Conservation (phyloP, 73 alveolate species). For the Diophrys sp. region DNA sequence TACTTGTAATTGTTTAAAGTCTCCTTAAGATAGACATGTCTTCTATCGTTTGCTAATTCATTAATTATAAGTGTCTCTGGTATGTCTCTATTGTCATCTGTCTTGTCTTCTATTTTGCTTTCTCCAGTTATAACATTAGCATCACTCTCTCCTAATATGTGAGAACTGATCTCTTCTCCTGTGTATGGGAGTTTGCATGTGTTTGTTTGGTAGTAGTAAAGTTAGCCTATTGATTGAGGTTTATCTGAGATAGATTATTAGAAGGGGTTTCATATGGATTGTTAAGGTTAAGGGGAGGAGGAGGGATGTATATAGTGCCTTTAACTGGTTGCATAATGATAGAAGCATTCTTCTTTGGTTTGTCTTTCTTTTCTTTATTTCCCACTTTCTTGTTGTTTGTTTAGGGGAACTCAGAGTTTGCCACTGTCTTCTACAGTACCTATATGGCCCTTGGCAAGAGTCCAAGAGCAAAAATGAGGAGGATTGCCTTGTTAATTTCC, state of each 20-base stretch:
- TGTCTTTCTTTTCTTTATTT: neutral
- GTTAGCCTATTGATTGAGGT: neutral
- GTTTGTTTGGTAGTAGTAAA: neutral
- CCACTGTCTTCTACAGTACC: no score
- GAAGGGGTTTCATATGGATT: neutral
- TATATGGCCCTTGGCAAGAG: no score
- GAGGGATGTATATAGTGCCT: neutral
- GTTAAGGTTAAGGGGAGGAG: neutral
- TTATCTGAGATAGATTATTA: neutral
- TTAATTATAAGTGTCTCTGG: neutral
- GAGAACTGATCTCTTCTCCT: neutral
- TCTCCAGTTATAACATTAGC: no score
- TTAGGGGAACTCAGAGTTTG: neutral
- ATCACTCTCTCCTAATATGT: neutral
- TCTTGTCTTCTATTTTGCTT: neutral
- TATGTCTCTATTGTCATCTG: neutral
- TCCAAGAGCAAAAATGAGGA: no score
- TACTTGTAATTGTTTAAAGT: conserved; percentile 20
- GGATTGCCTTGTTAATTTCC: no score
- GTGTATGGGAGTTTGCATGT: neutral
- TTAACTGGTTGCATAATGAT: no score
- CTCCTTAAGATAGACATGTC: conserved; percentile 2
- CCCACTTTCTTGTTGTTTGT: neutral
- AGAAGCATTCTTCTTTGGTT: neutral
- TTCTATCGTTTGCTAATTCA: neutral